Percentiles rank a stretch among this genome's conserved stretches.
Conservation (phyloP, 2,329 filamentous ascomycete genomes). For the Phoma sp. region DNA sequence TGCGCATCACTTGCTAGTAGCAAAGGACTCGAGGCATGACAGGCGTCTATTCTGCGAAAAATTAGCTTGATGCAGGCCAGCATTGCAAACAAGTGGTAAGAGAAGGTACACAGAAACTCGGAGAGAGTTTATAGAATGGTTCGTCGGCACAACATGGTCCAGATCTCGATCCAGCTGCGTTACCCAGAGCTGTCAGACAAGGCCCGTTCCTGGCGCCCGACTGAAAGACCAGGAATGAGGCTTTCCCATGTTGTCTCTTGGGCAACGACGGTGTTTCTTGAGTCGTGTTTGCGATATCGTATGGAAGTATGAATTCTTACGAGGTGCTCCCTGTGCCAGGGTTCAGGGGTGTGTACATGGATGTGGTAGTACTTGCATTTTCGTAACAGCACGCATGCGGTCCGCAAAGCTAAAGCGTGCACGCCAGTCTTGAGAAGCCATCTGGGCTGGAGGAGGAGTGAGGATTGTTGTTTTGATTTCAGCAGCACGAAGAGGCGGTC, state of each 20-base stretch:
- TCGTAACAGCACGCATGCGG: slow-evolving; percentile 53
- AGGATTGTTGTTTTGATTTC: slow-evolving; percentile 11
- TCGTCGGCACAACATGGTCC: slow-evolving; percentile 6
- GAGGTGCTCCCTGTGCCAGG: slow-evolving; percentile 23
- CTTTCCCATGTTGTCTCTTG: slow-evolving; percentile 6
- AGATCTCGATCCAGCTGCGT: slow-evolving; percentile 8
- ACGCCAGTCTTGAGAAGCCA: slow-evolving; percentile 50
- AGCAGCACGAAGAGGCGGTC: slow-evolving; percentile 12
- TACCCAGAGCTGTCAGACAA: slow-evolving; percentile 9
- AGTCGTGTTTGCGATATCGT: slow-evolving; percentile 7
- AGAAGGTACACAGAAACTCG: neutral
- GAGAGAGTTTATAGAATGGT: slow-evolving; percentile 12
- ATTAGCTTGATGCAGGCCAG: slow-evolving; percentile 21
- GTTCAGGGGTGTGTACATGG: slow-evolving; percentile 12
- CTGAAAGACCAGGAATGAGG: slow-evolving; percentile 6
- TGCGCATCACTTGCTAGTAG: slow-evolving; percentile 58
- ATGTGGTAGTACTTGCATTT: slow-evolving; percentile 57
- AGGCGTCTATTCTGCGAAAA: slow-evolving; percentile 43
- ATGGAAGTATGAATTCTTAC: slow-evolving; percentile 24
- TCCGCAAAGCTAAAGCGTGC: slow-evolving; percentile 54
- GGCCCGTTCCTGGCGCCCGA: slow-evolving; percentile 3
- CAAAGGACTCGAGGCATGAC: slow-evolving; percentile 55
- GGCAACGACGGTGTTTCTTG: slow-evolving; percentile 10
- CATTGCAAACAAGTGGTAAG: slow-evolving; percentile 16
- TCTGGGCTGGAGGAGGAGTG: slow-evolving; percentile 17